phyloP scores from a whole-genome alignment of 139 green algal genomes.

The Chlamydomonas asymmetrica region DNA sequence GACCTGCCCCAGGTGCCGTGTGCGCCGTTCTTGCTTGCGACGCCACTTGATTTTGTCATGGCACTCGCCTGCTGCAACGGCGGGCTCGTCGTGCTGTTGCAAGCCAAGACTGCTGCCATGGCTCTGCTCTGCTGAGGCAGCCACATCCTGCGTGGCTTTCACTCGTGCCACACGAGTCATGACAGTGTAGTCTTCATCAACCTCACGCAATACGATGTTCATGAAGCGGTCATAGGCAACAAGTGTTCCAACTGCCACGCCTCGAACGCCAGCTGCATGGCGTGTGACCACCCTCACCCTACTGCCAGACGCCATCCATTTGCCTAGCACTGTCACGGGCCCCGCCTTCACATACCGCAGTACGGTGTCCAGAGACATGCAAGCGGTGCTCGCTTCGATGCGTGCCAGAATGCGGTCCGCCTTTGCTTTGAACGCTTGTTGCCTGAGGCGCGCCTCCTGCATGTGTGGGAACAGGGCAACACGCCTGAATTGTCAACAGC shows the following conservation, averaged over 20 bases:
- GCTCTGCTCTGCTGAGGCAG: background rate
- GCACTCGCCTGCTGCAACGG: background rate
- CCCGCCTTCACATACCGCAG: background rate
- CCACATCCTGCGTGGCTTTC: background rate
- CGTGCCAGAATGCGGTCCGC: background rate
- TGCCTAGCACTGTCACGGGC: background rate
- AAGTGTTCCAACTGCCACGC: constrained; percentile 51
- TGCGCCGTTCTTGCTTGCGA: constrained; percentile 20
- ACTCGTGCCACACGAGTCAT: constrained; percentile 36
- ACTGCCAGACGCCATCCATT: constrained; percentile 1
- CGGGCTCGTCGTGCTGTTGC: background rate
- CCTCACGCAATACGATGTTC: constrained; percentile 75
- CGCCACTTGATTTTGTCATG: background rate
- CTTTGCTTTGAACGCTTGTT: constrained; percentile 11
- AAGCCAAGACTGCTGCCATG: background rate
- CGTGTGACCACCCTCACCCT: constrained; percentile 69
- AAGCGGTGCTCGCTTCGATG: background rate
- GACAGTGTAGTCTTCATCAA: constrained; percentile 76
- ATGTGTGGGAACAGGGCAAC: too few relatives aligned
- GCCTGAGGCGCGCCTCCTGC: constrained; percentile 19
- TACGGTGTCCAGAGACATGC: constrained; percentile 4
- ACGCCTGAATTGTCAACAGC: too few relatives aligned
- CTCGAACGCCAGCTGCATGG: constrained; percentile 65
- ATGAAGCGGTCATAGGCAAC: constrained; percentile 71
- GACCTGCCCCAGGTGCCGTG: constrained; percentile 59